These are phyloP conservation scores for Candolleomyces aberdarensis DNA, from an alignment of 768 basidiomycete genomes.

Conservation along the genomic window DNA sequence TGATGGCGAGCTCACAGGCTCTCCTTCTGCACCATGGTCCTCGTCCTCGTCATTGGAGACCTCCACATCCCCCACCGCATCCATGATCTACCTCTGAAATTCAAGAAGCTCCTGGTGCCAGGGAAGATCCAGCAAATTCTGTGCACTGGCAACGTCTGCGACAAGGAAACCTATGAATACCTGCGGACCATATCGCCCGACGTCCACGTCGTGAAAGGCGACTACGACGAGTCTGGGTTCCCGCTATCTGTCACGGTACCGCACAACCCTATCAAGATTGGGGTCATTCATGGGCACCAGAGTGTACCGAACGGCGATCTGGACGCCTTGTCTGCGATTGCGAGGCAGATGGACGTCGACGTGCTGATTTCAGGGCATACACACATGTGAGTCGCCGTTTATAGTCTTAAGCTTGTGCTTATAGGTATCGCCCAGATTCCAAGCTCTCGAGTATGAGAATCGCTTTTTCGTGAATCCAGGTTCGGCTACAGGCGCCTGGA, in stretches of 20 bases:
- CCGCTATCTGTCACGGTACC: constrained; percentile 78
- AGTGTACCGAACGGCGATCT: constrained; percentile 89
- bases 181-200: constrained; percentile 91
- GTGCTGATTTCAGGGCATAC: constrained; percentile 93
- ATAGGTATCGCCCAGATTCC: constrained; percentile 56
- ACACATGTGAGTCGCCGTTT: constrained; percentile 64
- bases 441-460: constrained; percentile 87
- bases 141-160: constrained; percentile 95
- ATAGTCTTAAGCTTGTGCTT: not conserved
- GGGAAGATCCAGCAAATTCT: constrained; percentile 98
- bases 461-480: constrained; percentile 97
- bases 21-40: constrained; percentile 55
- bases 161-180: constrained; percentile 96
- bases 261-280: constrained; percentile 86
- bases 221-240: constrained; percentile 86
- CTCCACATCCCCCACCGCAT: constrained; percentile 93
- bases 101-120: constrained; percentile 92
- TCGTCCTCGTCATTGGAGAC: constrained; percentile 93
- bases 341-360: constrained; percentile 97
- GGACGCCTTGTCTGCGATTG: constrained; percentile 83
- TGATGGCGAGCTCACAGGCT: not conserved
- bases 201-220: constrained; percentile 88
- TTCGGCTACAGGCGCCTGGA: constrained; percentile 93
- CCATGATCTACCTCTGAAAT: constrained; percentile 91
- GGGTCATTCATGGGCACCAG: constrained; percentile 93